Evolutionary conservation across 768 basidiomycete species (phyloP).

Genomic region (Naganishia vishniacii): DNA sequence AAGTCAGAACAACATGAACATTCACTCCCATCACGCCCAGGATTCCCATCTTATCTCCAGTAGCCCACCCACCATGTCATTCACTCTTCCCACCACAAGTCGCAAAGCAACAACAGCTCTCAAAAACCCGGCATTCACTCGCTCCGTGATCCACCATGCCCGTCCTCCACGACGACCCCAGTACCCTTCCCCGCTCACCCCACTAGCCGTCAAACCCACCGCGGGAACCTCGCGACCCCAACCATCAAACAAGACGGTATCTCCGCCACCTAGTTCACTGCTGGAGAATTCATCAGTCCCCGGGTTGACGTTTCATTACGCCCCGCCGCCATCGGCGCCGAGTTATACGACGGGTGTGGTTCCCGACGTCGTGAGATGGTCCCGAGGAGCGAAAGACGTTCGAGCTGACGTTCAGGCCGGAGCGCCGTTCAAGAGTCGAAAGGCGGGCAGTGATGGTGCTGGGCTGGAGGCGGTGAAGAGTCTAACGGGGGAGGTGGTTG

Average conservation of each 20-base stretch:
- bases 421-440: slow-evolving; percentile 31
- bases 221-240: slow-evolving; percentile 39
- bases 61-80: slow-evolving; percentile 5
- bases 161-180: slow-evolving; percentile 38
- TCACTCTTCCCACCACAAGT: no score
- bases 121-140: slow-evolving; percentile 20
- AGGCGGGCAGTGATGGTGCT: slow-evolving; percentile 10
- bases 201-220: slow-evolving; percentile 36
- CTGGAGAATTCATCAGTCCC: slow-evolving; percentile 21
- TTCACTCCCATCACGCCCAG: no score
- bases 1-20: background rate
- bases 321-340: slow-evolving; percentile 43
- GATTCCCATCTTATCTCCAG: no score
- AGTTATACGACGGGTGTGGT: slow-evolving; percentile 39
- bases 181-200: slow-evolving; percentile 36
- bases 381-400: slow-evolving; percentile 31
- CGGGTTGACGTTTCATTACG: slow-evolving; percentile 39
- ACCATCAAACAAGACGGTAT: slow-evolving; percentile 1
- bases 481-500: slow-evolving; percentile 31
- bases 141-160: slow-evolving; percentile 42
- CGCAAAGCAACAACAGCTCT: slow-evolving; percentile 18
- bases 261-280: background rate
- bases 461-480: slow-evolving; percentile 23
- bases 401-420: slow-evolving; percentile 35
- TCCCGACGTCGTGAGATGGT: slow-evolving; percentile 41